Evolutionary conservation across 2,329 filamentous ascomycete genomes (phyloP), one percentile per base, ranked within the genome.

Genomic region (Rhynchosporium graminicola): DNA sequence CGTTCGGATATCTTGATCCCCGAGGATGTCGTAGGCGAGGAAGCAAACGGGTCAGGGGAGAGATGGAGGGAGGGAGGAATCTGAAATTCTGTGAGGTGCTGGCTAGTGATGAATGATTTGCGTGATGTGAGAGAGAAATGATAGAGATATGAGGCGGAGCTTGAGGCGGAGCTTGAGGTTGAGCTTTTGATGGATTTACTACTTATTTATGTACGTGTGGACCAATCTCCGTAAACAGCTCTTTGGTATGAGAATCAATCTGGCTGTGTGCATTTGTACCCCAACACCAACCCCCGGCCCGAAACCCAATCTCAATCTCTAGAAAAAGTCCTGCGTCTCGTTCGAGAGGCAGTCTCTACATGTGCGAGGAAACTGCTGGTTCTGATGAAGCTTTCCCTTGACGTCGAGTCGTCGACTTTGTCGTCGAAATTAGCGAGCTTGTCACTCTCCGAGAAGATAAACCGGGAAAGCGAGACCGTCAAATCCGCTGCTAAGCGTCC

Each of bases 301-400:
- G 13, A 38, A 10, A 20, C 40, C 55, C 10, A 56, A 28, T 40
- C 28, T 20, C 59, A 59, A 29, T 9, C 54, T 56, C 2, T 36
- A 15, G 56, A 61, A 38, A 10, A 64, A 61, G 2, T 15, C 36
- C 10, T 15, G 20, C 1, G 63, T 64, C 40, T 62, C 59, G 47
- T 46, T 62, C 15, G 55, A 51, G 26, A 28, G 13, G 47, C 57
- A 56, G 36, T 63, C 46, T 7, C 63, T 59, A 36, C 63, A 64
- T 6, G 59, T 36, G 7, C 46, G 51, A 2, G 63, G 63, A 26
- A 64, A 64, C 13, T 59, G 52, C 20, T 56, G 52, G 38, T 56
- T 56, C 36, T 42, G 52, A 8, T 43, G 42, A 7, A 43, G 43
- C 52, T 56, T 56, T 26, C 28, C 3, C 13, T 38, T 38, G 13